phyloP scores from a whole-genome alignment of 192 early-diverging fungal genomes.

The Backusella tuberculispora region DNA sequence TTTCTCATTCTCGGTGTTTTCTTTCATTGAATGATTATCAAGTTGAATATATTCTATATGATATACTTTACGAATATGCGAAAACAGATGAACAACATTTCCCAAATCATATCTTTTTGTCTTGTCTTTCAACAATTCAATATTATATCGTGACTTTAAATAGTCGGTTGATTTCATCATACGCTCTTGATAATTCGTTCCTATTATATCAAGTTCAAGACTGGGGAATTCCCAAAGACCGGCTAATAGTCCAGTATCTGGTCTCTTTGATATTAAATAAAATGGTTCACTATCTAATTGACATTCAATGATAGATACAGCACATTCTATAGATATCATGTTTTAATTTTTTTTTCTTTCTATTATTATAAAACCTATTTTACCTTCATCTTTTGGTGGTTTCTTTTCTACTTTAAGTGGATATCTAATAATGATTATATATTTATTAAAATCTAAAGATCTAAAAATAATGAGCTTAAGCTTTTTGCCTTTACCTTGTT shows the following conservation, averaged over 20 bases:
- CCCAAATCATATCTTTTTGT: slow-evolving; percentile 50
- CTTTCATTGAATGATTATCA: background rate
- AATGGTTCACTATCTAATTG: slow-evolving; percentile 7
- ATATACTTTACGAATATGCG: slow-evolving; percentile 65
- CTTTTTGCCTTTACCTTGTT: slow-evolving; percentile 24
- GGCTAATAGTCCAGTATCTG: slow-evolving; percentile 64
- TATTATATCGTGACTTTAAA: slow-evolving; percentile 20
- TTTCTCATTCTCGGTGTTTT: slow-evolving; percentile 3
- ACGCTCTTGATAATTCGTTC: slow-evolving; percentile 19
- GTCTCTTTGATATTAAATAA: slow-evolving; percentile 61
- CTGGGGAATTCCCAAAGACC: slow-evolving; percentile 80
- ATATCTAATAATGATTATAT: slow-evolving; percentile 44
- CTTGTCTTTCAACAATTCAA: slow-evolving; percentile 21
- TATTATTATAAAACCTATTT: background rate
- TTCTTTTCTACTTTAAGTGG: slow-evolving; percentile 63
- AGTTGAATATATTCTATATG: slow-evolving; percentile 50
- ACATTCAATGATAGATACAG: slow-evolving; percentile 58
- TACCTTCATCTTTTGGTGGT: slow-evolving; percentile 64
- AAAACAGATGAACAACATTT: slow-evolving; percentile 65
- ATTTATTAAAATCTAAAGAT: background rate
- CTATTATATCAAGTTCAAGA: slow-evolving; percentile 35
- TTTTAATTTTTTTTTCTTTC: background rate
- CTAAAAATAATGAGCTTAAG: background rate
- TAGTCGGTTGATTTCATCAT: slow-evolving; percentile 27
- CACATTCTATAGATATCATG: slow-evolving; percentile 46